Percentiles rank a stretch among this genome's conserved stretches.
Evolutionary conservation across 106 monocot genomes (phyloP).

Genomic region (Agapanthus africanus): DNA sequence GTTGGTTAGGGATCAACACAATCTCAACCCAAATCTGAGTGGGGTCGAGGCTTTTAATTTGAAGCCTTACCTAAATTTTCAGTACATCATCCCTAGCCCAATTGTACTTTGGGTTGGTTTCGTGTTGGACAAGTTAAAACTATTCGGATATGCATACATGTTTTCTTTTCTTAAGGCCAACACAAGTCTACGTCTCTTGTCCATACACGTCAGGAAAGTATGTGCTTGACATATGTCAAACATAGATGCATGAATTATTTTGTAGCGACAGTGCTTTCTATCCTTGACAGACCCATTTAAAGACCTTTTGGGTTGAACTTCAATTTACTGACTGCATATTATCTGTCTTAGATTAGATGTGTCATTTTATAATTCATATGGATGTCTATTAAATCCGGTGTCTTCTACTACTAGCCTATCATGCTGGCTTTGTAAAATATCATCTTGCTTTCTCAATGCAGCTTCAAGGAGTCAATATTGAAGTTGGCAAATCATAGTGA

Average conservation of each 20-base stretch:
- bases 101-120: too few relatives aligned
- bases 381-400: neutral
- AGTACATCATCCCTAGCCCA: too few relatives aligned
- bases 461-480: constrained; percentile 81
- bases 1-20: too few relatives aligned
- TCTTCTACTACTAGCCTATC: too few relatives aligned
- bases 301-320: neutral
- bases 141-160: too few relatives aligned
- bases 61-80: too few relatives aligned
- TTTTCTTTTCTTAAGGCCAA: neutral
- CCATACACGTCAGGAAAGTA: neutral
- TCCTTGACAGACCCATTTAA: neutral
- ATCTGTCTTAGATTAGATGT: neutral
- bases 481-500: constrained; percentile 63
- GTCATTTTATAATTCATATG: neutral
- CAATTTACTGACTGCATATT: neutral
- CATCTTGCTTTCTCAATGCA: constrained; percentile 25
- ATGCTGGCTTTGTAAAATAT: constrained; percentile 1
- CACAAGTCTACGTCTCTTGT: too few relatives aligned
- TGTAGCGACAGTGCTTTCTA: neutral
- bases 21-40: too few relatives aligned
- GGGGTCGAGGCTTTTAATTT: too few relatives aligned
- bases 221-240: neutral
- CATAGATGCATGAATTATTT: neutral
- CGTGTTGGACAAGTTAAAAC: too few relatives aligned